Percentiles rank a stretch among this genome's conserved stretches.
Evolutionary conservation across 345 rosid genomes (phyloP).

Genomic region (Eucalyptus cloeziana): DNA sequence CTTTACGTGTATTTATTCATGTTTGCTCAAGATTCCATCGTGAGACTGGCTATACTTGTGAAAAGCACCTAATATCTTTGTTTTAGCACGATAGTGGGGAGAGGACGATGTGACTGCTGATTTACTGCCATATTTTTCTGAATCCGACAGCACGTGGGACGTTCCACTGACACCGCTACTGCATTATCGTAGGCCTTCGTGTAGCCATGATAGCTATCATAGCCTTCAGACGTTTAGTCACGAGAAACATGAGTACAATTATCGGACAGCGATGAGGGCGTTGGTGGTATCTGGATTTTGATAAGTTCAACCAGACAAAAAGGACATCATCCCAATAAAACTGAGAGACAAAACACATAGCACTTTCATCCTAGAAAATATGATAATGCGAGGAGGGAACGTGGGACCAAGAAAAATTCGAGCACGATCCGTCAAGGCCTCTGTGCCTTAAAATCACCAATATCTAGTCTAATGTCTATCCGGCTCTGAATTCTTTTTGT

Average conservation of each 20-base stretch:
- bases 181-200: neutral
- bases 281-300: neutral
- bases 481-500: neutral
- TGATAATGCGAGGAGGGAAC: neutral
- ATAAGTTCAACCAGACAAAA: neutral
- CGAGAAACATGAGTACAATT: neutral
- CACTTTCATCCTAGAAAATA: neutral
- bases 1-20: neutral
- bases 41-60: neutral
- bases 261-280: neutral
- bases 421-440: neutral
- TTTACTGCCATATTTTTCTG: neutral
- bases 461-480: neutral
- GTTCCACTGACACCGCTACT: neutral
- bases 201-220: neutral
- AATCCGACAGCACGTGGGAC: neutral
- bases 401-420: neutral
- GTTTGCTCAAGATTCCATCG: neutral
- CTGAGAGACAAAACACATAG: neutral
- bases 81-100: neutral
- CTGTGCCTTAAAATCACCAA: neutral
- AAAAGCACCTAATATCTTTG: neutral
- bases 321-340: neutral
- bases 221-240: neutral
- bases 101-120: neutral